phyloP scores from a whole-genome alignment of 2,329 filamentous ascomycete genomes.

The Aspergillus pseudoterreus region DNA sequence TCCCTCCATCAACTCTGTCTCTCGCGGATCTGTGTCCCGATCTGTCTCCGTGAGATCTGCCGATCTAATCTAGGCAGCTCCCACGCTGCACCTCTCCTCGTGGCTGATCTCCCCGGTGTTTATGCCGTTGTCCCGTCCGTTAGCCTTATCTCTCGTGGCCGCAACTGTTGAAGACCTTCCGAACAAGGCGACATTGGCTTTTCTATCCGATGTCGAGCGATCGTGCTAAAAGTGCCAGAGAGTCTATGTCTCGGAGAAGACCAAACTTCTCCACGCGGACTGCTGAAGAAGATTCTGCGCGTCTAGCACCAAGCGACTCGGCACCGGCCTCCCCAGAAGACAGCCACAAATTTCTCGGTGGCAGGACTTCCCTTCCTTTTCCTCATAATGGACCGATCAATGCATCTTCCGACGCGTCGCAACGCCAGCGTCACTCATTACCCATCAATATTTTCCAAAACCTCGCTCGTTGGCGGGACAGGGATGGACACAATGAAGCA shows the following conservation, averaged over 20 bases:
- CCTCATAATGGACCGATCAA: conserved; percentile 24
- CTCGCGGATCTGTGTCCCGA: no score
- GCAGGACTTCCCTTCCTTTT: conserved; percentile 16
- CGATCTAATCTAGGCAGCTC: not conserved
- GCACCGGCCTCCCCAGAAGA: conserved; percentile 17
- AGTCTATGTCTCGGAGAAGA: conserved; percentile 31
- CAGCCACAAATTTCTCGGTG: conserved; percentile 20
- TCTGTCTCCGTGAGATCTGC: no score
- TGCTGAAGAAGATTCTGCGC: conserved; percentile 34
- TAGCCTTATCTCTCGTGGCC: no score
- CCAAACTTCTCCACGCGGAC: conserved; percentile 39
- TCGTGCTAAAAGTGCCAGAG: conserved; percentile 16
- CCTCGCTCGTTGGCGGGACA: conserved; percentile 25
- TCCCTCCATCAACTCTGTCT: not conserved
- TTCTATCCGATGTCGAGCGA: conserved; percentile 19
- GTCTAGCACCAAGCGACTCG: conserved; percentile 32
- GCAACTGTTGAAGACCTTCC: no score
- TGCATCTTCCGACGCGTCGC: conserved; percentile 12
- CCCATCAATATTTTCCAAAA: conserved; percentile 19
- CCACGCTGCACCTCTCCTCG: not conserved
- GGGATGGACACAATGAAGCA: conserved; percentile 8
- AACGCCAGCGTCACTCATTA: conserved; percentile 17
- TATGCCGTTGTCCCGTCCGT: no score
- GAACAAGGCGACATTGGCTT: not conserved
- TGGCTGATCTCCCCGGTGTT: no score